Conservation (phyloP, 139 green algal species). For the Chlorella ohadii region DNA sequence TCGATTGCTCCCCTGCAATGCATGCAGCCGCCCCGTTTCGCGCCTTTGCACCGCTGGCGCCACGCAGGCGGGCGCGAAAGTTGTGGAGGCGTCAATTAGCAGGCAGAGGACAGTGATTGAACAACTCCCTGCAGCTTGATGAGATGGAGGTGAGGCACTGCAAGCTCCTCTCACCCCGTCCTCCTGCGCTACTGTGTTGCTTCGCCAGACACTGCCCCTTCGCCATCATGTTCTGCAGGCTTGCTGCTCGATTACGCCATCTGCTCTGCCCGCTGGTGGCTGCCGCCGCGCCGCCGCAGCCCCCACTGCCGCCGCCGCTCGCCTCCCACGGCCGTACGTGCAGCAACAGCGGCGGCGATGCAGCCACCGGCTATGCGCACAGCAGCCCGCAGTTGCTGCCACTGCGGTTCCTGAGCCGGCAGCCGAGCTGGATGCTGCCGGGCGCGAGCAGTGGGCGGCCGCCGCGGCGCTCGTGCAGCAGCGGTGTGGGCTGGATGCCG, state of each 20-base stretch:
- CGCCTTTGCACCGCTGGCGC: too few species aligned
- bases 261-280: background rate
- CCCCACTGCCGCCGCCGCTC: background rate
- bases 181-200: too few species aligned
- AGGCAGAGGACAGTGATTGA: too few species aligned
- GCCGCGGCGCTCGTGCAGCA: conserved; percentile 1
- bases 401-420: background rate
- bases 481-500: conserved; percentile 6
- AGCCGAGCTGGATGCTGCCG: background rate
- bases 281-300: background rate
- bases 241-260: too few species aligned
- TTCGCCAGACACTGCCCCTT: background rate
- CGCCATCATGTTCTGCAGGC: background rate
- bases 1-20: too few species aligned
- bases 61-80: too few species aligned
- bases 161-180: too few species aligned
- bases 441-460: conserved; percentile 4
- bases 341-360: background rate
- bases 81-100: too few species aligned
- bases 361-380: background rate
- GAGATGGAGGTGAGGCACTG: too few species aligned
- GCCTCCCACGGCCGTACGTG: background rate
- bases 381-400: background rate
- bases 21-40: too few species aligned
- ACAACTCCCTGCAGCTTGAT: too few species aligned